Conservation (phyloP, 257 asterid genomes). For the Solanum ossicruentum region DNA sequence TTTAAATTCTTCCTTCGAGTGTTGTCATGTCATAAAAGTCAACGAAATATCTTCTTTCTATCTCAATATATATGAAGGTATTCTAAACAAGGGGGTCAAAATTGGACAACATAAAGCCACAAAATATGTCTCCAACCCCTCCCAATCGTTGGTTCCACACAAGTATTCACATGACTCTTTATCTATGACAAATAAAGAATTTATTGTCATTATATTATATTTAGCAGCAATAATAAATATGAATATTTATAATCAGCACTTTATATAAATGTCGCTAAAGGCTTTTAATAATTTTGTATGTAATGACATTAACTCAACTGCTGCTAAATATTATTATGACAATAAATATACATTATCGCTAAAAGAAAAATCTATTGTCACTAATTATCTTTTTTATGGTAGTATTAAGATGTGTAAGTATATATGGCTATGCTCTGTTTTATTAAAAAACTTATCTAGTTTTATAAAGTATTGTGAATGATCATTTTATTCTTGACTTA, state of each 20-base stretch:
- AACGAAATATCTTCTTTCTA: neutral
- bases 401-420: neutral
- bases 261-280: neutral
- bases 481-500: neutral
- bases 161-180: neutral
- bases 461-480: neutral
- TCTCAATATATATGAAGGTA: neutral
- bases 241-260: no score
- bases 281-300: accelerated
- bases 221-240: no score
- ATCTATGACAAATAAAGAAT: neutral
- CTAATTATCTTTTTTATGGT: no score
- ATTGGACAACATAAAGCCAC: neutral
- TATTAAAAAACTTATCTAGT: no score
- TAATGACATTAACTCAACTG: no score
- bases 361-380: no score
- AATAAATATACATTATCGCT: no score
- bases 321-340: no score
- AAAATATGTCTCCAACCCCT: neutral
- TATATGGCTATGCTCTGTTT: no score
- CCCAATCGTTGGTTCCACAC: neutral
- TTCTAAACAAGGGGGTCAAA: neutral
- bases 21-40: neutral
- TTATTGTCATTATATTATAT: no score
- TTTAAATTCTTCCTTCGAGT: neutral